Percentiles rank a stretch among this genome's conserved stretches.
These are phyloP conservation scores for Daldinia vernicosa DNA, from an alignment of 495 filamentous ascomycete genomes.

Conservation along the genomic window DNA sequence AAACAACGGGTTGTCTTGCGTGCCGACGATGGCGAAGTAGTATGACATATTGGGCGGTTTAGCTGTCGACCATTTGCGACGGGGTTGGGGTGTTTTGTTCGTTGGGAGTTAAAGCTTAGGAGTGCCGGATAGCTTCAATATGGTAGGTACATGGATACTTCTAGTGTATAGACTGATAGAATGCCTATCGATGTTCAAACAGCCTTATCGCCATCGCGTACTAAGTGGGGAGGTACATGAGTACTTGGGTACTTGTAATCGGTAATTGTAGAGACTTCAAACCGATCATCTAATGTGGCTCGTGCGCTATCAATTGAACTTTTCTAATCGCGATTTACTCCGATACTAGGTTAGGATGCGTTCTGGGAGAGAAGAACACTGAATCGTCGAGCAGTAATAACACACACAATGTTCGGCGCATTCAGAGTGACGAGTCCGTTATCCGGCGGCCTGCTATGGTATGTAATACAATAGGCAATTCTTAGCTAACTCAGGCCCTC, in stretches of 20 bases:
- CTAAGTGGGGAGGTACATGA: neutral
- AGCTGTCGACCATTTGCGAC: conserved; percentile 47
- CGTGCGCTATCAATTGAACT: conserved; percentile 32
- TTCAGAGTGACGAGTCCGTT: conserved; percentile 82
- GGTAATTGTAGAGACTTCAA: neutral
- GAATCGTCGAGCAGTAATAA: conserved; percentile 23
- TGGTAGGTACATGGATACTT: neutral
- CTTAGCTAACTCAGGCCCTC: neutral
- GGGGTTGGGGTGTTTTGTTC: conserved; percentile 2
- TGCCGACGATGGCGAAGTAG: conserved; percentile 95
- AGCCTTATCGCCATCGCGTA: no score
- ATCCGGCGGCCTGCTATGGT: conserved; percentile 87
- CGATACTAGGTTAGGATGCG: neutral
- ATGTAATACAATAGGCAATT: conserved; percentile 37
- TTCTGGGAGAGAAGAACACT: conserved; percentile 8
- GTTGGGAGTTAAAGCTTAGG: neutral
- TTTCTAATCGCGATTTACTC: conserved; percentile 24
- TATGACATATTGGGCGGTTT: conserved; percentile 78
- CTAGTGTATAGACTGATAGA: no score
- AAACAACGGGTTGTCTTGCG: conserved; percentile 93
- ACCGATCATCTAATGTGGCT: conserved; percentile 12
- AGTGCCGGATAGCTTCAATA: conserved; percentile 1
- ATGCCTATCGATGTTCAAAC: neutral
- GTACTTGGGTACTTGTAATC: conserved; percentile 5
- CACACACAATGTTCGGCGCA: conserved; percentile 73